These are phyloP conservation scores for Sporothrix protearum DNA, from an alignment of 2,329 filamentous ascomycete species.

Conservation along the genomic window DNA sequence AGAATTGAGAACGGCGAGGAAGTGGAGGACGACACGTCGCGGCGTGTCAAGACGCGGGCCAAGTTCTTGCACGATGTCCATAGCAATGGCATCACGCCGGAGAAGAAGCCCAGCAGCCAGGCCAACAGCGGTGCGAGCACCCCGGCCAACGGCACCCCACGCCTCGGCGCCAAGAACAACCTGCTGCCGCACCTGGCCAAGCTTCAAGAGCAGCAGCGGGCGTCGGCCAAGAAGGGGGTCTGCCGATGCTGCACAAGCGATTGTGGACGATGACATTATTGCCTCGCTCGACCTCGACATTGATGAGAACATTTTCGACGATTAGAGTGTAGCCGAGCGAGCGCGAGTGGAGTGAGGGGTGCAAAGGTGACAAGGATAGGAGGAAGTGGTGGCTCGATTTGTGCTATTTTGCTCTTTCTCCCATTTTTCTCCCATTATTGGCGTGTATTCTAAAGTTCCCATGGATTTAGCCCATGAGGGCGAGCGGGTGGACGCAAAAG, in stretches of 20 bases:
- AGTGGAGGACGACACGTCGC: constrained; percentile 55
- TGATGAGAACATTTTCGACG: constrained; percentile 69
- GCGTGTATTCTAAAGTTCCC: background rate
- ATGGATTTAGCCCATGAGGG: background rate
- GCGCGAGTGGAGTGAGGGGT: background rate
- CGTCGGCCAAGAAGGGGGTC: constrained; percentile 57
- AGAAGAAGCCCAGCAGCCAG: constrained; percentile 43
- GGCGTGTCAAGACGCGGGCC: constrained; percentile 62
- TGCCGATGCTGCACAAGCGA: constrained; percentile 69
- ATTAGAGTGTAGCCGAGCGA: background rate
- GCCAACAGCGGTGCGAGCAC: constrained; percentile 46
- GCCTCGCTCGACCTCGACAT: constrained; percentile 84
- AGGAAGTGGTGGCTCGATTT: background rate
- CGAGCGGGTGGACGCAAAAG: background rate
- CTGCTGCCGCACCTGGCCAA: constrained; percentile 53
- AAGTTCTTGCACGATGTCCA: constrained; percentile 66
- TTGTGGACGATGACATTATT: constrained; percentile 91
- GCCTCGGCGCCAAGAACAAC: constrained; percentile 39
- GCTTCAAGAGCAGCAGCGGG: constrained; percentile 48
- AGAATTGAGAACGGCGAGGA: constrained; percentile 62
- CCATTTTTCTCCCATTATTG: background rate
- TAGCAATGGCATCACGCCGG: constrained; percentile 36
- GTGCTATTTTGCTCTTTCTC: background rate
- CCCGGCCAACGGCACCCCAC: constrained; percentile 51
- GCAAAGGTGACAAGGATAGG: background rate